A percentile compares a stretch with the other conserved stretches of the same genome.
Conservation (phyloP, 2,329 filamentous ascomycete species). For the Apiospora pterosperma region DNA sequence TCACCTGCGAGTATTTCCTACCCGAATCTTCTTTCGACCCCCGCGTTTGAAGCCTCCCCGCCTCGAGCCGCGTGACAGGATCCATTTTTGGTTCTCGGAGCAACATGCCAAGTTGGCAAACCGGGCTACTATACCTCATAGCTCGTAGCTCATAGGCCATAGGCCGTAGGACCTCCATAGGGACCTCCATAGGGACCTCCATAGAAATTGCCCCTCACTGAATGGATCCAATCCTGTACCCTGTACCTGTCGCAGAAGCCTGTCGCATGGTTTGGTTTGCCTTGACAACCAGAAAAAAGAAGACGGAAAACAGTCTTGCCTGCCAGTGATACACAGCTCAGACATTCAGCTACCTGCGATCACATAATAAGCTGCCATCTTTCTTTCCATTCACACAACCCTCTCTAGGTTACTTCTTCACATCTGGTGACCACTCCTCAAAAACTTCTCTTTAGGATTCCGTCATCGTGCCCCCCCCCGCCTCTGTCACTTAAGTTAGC, state of each 20-base stretch:
- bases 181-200: not conserved
- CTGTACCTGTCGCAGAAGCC: not conserved
- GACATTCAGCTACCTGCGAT: not conserved
- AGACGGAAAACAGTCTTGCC: not conserved
- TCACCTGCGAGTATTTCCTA: not conserved
- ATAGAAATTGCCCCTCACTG: not conserved
- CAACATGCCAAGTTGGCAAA: slow-evolving; percentile 1
- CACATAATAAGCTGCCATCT: not conserved
- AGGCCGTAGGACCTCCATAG: too few species aligned
- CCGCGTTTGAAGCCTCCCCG: not conserved
- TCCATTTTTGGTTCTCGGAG: slow-evolving; percentile 1
- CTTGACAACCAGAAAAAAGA: not conserved
- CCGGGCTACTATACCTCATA: not conserved
- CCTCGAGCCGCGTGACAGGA: not conserved
- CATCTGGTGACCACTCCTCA: not conserved
- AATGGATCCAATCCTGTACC: not conserved
- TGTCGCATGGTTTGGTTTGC: not conserved
- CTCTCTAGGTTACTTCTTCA: not conserved
- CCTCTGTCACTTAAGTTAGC: not conserved
- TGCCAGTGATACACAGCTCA: not conserved
- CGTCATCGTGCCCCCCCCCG: not conserved
- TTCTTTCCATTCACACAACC: not conserved
- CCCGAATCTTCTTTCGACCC: not conserved
- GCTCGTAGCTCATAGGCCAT: too few species aligned
- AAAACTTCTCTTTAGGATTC: not conserved